Conservation (phyloP, 2,329 filamentous ascomycete species). For the Cladorrhinum sp. region DNA sequence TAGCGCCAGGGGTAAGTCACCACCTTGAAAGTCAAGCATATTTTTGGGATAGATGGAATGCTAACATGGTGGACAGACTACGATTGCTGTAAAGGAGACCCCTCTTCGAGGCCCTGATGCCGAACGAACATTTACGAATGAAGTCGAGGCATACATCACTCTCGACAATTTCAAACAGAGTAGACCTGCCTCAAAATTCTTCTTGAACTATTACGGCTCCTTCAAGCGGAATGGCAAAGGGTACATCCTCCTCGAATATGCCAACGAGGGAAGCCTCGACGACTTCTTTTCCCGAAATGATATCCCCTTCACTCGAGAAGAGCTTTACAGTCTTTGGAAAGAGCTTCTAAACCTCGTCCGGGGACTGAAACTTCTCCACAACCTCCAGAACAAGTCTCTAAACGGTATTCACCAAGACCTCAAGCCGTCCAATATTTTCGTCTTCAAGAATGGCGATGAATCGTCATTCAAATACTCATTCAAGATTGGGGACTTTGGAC, state of each 20-base stretch:
- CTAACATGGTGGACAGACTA: too few species aligned
- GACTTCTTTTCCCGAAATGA: neutral
- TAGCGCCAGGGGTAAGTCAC: neutral
- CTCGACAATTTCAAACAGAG: neutral
- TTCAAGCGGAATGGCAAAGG: neutral
- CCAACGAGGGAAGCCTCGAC: neutral
- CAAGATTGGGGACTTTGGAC: slow-evolving; percentile 2
- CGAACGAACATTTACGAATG: neutral
- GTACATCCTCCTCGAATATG: neutral
- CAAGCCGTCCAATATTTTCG: neutral
- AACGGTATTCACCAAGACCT: neutral
- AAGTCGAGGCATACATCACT: neutral
- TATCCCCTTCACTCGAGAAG: neutral
- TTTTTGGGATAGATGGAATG: too few species aligned
- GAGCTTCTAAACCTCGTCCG: neutral
- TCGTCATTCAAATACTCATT: neutral
- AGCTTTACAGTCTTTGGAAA: neutral
- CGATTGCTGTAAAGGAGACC: neutral
- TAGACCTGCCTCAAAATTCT: neutral
- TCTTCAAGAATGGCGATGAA: neutral
- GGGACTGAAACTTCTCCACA: neutral
- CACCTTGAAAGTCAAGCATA: neutral
- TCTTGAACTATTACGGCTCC: neutral
- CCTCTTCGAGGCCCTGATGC: neutral
- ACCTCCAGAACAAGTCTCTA: neutral